phyloP scores from a whole-genome alignment of 2,329 filamentous ascomycete species.

The Ceratocystis lukuohia region DNA sequence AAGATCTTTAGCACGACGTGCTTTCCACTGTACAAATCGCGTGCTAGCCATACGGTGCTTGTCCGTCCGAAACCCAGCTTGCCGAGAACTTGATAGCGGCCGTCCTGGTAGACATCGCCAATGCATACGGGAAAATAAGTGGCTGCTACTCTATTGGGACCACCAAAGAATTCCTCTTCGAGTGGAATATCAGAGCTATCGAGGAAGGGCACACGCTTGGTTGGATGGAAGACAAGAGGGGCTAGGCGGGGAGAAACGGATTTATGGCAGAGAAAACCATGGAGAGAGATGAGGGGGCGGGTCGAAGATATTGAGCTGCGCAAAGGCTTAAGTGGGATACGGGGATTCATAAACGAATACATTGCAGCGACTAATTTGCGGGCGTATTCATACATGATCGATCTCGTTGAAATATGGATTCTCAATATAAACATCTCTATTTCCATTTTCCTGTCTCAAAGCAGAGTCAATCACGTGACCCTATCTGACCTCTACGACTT shows the following conservation, averaged over 20 bases:
- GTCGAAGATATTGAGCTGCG: too few relatives aligned
- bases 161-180: conserved; percentile 4
- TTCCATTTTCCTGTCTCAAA: too few relatives aligned
- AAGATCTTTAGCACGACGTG: conserved; percentile 1
- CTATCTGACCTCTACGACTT: conserved; percentile 1
- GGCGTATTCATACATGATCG: too few relatives aligned
- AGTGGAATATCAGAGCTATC: neutral
- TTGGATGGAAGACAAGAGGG: conserved; percentile 3
- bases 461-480: neutral
- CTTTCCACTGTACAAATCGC: neutral
- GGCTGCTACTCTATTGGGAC: neutral
- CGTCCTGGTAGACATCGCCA: neutral
- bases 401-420: too few relatives aligned
- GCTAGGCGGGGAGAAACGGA: too few relatives aligned
- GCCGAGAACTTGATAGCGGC: neutral
- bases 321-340: too few relatives aligned
- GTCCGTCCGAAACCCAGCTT: conserved; percentile 10
- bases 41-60: conserved; percentile 6
- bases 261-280: too few relatives aligned
- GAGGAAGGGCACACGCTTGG: conserved; percentile 1
- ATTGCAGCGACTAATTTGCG: too few relatives aligned
- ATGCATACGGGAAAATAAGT: conserved; percentile 6
- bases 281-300: too few relatives aligned
- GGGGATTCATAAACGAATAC: too few relatives aligned
- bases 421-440: too few relatives aligned